These are phyloP conservation scores for Stagonosporopsis vannaccii DNA, from an alignment of 2,329 filamentous ascomycete species.

Conservation along the genomic window DNA sequence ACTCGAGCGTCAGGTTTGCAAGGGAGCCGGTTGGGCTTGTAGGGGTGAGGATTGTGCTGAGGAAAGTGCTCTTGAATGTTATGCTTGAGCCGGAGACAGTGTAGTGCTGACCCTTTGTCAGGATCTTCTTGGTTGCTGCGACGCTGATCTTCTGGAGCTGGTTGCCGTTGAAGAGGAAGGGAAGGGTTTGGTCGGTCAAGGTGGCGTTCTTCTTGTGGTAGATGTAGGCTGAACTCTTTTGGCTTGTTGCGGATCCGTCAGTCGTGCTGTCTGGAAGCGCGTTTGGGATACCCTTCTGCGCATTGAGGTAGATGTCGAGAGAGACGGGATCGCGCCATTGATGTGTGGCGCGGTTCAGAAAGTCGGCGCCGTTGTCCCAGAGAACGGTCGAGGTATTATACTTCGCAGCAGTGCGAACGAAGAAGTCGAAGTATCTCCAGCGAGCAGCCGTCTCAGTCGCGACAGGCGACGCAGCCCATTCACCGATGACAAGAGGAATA, in stretches of 20 bases:
- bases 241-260: conserved; percentile 55
- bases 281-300: conserved; percentile 55
- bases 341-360: conserved; percentile 59
- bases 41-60: conserved; percentile 55
- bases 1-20: conserved; percentile 60
- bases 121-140: conserved; percentile 45
- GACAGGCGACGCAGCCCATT: conserved; percentile 61
- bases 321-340: conserved; percentile 61
- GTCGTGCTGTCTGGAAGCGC: conserved; percentile 61
- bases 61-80: conserved; percentile 57
- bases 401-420: conserved; percentile 58
- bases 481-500: conserved; percentile 64
- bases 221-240: conserved; percentile 62
- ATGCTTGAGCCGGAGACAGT: conserved; percentile 54
- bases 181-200: conserved; percentile 54
- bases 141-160: conserved; percentile 51
- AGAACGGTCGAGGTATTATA: conserved; percentile 61
- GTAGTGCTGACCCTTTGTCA: conserved; percentile 57
- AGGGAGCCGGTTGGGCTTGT: conserved; percentile 56
- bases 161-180: conserved; percentile 64
- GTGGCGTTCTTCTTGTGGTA: conserved; percentile 60
- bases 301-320: conserved; percentile 58
- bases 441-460: conserved; percentile 63
- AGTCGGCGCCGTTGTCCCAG: conserved; percentile 68
- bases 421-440: conserved; percentile 65